Percentiles rank a stretch among this genome's conserved stretches.
Evolutionary conservation across 768 basidiomycete species (phyloP).

Genomic region (Phaeolepiota aurea): DNA sequence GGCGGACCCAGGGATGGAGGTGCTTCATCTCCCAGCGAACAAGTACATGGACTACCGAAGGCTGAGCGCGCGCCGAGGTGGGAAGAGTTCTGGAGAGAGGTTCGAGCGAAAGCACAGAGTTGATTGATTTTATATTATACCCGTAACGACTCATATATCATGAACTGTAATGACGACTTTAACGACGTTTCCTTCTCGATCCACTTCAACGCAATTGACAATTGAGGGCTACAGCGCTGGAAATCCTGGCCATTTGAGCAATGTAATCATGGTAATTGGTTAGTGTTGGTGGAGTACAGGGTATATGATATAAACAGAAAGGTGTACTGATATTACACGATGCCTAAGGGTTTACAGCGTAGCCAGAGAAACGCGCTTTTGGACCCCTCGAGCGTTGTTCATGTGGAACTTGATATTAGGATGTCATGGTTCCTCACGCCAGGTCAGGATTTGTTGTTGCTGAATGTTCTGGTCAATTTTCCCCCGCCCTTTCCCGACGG

Average conservation of each 20-base stretch:
- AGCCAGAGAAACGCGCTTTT: no score
- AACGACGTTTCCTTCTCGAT: not conserved
- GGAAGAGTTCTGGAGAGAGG: constrained; percentile 39
- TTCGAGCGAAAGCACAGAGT: constrained; percentile 22
- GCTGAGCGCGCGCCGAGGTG: constrained; percentile 18
- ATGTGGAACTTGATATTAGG: no score
- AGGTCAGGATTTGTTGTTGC: not conserved
- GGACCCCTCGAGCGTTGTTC: no score
- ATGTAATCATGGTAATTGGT: no score
- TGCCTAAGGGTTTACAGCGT: no score
- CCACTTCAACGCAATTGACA: no score
- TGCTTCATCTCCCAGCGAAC: constrained; percentile 2
- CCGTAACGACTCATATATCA: not conserved
- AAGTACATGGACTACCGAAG: constrained; percentile 7
- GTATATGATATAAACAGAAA: no score
- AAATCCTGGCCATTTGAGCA: no score
- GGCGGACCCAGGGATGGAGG: not conserved
- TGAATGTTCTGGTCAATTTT: not conserved
- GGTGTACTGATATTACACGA: no score
- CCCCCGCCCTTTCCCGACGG: not conserved
- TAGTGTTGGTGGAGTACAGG: no score
- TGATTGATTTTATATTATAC: not conserved
- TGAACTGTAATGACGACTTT: not conserved
- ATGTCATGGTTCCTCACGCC: no score
- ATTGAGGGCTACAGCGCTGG: no score